These are phyloP conservation scores for Blumeriella jaapii DNA, from an alignment of 2,329 filamentous ascomycete genomes.

Conservation along the genomic window DNA sequence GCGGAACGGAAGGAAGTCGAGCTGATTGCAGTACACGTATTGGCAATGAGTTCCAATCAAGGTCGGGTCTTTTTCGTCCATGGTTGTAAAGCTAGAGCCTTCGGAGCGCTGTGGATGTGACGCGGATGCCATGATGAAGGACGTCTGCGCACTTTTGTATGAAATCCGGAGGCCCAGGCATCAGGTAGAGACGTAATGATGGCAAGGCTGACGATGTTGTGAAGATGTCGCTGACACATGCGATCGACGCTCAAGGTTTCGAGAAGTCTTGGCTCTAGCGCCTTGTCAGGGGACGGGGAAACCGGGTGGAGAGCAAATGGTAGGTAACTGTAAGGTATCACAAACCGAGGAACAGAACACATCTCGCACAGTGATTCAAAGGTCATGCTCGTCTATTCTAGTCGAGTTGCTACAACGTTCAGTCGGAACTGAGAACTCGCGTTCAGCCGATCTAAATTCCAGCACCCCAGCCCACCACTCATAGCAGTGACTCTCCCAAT, in stretches of 20 bases:
- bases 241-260: conserved; percentile 15
- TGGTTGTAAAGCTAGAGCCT: conserved; percentile 54
- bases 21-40: conserved; percentile 79
- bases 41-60: conserved; percentile 87
- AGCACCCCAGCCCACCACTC: no score
- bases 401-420: no score
- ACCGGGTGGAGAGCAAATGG: background rate
- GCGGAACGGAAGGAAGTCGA: conserved; percentile 91
- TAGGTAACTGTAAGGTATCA: no score
- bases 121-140: conserved; percentile 41
- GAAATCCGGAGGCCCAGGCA: conserved; percentile 8
- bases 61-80: conserved; percentile 68
- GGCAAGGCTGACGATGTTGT: conserved; percentile 18
- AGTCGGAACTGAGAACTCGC: no score
- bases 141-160: conserved; percentile 8
- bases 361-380: no score
- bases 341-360: no score
- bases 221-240: conserved; percentile 9
- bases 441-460: no score
- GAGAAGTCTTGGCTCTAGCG: conserved; percentile 11
- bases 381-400: no score
- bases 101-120: conserved; percentile 28
- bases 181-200: conserved; percentile 14
- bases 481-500: conserved; percentile 82
- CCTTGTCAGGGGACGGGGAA: background rate